Conservation (phyloP, 257 asterid genomes). For the Thymus mandschuricus region DNA sequence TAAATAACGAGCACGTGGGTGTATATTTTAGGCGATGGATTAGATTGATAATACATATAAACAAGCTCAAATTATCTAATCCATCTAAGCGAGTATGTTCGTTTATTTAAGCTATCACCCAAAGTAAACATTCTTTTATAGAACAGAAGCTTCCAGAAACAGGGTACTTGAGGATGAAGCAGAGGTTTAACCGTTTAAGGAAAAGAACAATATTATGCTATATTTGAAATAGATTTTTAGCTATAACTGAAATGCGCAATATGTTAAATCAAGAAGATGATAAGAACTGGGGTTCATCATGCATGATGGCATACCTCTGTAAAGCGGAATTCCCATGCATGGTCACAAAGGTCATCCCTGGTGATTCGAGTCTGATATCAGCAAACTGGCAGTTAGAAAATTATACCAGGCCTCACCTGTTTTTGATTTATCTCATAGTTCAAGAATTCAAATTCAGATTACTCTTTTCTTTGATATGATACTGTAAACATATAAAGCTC, state of each 20-base stretch:
- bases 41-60: no score
- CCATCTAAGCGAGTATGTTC: no score
- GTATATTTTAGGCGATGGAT: no score
- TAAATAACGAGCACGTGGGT: not conserved
- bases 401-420: slow-evolving; percentile 9
- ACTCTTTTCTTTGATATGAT: not conserved
- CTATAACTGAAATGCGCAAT: no score
- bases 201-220: slow-evolving; percentile 2
- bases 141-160: not conserved
- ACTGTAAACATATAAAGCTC: not conserved
- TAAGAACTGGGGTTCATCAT: not conserved
- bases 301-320: slow-evolving; percentile 53
- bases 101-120: no score
- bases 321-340: slow-evolving; percentile 76
- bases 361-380: slow-evolving; percentile 67
- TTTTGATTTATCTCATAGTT: not conserved
- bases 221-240: not conserved
- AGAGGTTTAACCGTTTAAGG: not conserved
- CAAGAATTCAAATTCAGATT: not conserved
- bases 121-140: not conserved
- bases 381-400: slow-evolving; percentile 29
- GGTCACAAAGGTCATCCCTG: slow-evolving; percentile 72
- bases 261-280: not conserved
- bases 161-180: not conserved
- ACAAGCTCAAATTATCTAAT: no score